phyloP scores from a whole-genome alignment of 2,329 filamentous ascomycete genomes.

The Epichloe bromicola region DNA sequence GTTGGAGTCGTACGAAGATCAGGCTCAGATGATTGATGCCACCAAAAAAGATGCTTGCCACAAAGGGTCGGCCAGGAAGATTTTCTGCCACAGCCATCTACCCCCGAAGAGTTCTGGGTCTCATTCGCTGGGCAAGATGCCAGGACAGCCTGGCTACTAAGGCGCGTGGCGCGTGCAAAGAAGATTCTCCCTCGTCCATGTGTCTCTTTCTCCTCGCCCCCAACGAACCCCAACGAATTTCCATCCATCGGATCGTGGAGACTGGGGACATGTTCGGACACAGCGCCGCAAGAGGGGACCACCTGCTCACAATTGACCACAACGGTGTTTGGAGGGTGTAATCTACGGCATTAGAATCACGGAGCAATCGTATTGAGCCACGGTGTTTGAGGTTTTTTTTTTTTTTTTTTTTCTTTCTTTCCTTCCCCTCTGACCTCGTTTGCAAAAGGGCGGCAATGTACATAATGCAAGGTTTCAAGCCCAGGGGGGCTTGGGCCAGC shows the following conservation, averaged over 20 bases:
- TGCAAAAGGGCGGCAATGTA: not conserved
- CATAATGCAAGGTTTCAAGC: not conserved
- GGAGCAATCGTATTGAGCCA: constrained; percentile 4
- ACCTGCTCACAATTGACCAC: not conserved
- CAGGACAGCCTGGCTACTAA: constrained; percentile 41
- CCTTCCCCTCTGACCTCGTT: too few species aligned
- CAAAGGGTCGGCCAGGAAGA: constrained; percentile 32
- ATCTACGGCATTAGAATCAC: constrained; percentile 1
- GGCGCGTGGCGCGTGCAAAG: too few species aligned
- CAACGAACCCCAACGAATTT: not conserved
- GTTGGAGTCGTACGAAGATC: constrained; percentile 55
- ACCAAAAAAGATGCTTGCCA: constrained; percentile 38
- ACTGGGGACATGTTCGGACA: not conserved
- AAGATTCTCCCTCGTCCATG: not conserved
- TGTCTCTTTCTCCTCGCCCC: not conserved
- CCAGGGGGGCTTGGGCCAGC: not conserved
- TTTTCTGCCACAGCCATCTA: constrained; percentile 46
- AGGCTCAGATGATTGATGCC: constrained; percentile 46
- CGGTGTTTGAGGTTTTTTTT: not conserved
- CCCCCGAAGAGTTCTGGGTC: constrained; percentile 32
- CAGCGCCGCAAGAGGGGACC: not conserved
- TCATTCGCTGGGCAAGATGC: constrained; percentile 42
- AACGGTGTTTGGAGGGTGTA: not conserved
- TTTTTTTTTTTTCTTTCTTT: too few species aligned
- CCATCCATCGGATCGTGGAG: not conserved